Evolutionary conservation across 2,329 filamentous ascomycete species (phyloP).

Genomic region (Pseudocercospora cruenta): DNA sequence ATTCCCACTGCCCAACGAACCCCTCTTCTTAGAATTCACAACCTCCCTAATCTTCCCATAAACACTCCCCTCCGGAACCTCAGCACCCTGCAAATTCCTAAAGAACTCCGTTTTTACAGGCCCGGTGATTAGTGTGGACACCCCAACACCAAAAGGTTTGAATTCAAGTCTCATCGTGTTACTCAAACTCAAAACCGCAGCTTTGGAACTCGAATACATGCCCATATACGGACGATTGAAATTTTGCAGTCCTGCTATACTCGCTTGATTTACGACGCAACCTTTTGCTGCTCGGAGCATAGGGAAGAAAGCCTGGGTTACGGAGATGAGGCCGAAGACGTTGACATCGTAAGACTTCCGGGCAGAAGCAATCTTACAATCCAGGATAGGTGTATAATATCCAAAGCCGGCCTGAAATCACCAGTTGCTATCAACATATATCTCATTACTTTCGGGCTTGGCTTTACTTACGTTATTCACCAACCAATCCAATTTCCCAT

Average conservation of each 20-base stretch:
- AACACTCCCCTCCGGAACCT: constrained; percentile 50
- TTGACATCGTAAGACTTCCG: constrained; percentile 59
- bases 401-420: constrained; percentile 41
- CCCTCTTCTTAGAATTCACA: constrained; percentile 17
- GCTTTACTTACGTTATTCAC: constrained; percentile 47
- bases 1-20: constrained; percentile 2
- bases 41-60: constrained; percentile 55
- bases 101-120: constrained; percentile 21
- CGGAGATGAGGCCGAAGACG: constrained; percentile 47
- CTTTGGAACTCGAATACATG: constrained; percentile 41
- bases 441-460: no score
- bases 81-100: constrained; percentile 40
- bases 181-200: constrained; percentile 29
- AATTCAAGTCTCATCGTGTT: constrained; percentile 36
- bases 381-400: constrained; percentile 34
- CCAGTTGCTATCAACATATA: no score
- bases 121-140: constrained; percentile 19
- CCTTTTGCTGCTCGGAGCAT: constrained; percentile 45
- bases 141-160: constrained; percentile 38
- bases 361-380: constrained; percentile 34
- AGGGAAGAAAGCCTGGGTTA: constrained; percentile 53
- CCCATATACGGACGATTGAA: constrained; percentile 35
- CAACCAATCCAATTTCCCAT: constrained; percentile 50
- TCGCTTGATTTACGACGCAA: constrained; percentile 45
- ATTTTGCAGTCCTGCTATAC: constrained; percentile 31